Percentiles rank a stretch among this genome's conserved stretches.
These are phyloP conservation scores for Pichia kluyveri DNA, from an alignment of 805 yeast genomes.

Conservation along the genomic window DNA sequence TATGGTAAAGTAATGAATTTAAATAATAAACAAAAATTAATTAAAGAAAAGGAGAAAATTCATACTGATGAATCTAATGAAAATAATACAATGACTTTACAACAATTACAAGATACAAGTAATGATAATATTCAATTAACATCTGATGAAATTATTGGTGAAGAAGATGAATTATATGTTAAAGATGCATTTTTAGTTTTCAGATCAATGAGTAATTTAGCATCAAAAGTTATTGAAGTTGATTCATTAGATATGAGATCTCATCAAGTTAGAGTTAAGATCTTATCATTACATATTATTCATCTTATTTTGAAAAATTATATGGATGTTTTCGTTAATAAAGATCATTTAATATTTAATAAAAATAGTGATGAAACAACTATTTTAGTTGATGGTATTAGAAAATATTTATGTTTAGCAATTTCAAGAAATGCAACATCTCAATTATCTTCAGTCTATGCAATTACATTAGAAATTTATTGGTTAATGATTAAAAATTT, in stretches of 20 bases:
- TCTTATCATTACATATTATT: conserved; percentile 78
- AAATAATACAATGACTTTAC: conserved; percentile 37
- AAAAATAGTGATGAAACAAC: conserved; percentile 45
- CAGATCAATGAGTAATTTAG: conserved; percentile 89
- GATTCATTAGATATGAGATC: conserved; percentile 78
- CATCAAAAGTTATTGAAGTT: conserved; percentile 74
- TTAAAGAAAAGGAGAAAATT: not conserved
- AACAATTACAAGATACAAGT: conserved; percentile 44
- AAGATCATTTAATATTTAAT: conserved; percentile 42
- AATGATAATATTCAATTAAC: conserved; percentile 48
- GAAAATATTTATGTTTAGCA: conserved; percentile 75
- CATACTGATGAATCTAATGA: not conserved
- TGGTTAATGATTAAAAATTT: conserved; percentile 81
- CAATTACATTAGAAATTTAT: conserved; percentile 83
- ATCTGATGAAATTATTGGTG: conserved; percentile 34
- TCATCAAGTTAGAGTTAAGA: conserved; percentile 85
- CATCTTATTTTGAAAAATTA: conserved; percentile 82
- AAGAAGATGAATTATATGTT: conserved; percentile 59
- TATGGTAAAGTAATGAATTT: conserved; percentile 52
- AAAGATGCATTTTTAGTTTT: conserved; percentile 91
- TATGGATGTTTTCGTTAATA: conserved; percentile 67
- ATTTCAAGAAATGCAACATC: conserved; percentile 90
- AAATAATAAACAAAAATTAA: not conserved
- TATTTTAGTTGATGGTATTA: conserved; percentile 65
- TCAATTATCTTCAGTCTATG: conserved; percentile 84